A percentile compares a stretch with the other conserved stretches of the same genome.
phyloP scores from a whole-genome alignment of 2,329 filamentous ascomycete genomes.

The Aspergillus fischeri region DNA sequence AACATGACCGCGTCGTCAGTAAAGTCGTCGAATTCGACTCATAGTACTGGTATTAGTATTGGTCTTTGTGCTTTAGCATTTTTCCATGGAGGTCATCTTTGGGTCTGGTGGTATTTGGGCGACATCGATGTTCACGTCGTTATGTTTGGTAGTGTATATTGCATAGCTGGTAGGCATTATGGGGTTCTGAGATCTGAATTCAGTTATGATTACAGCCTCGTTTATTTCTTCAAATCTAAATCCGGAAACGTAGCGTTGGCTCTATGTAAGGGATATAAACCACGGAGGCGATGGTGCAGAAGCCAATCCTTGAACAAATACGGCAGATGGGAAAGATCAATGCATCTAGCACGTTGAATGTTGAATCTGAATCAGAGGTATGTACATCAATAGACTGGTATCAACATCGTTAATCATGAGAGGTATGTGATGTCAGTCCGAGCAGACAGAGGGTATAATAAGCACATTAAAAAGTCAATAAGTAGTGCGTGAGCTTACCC shows the following conservation, averaged over 20 bases:
- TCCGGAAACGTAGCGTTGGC: no score
- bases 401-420: background rate
- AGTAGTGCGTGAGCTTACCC: background rate
- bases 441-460: background rate
- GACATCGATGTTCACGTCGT: background rate
- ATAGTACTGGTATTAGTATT: constrained; percentile 12
- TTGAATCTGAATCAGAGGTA: background rate
- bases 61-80: background rate
- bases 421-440: background rate
- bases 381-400: background rate
- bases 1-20: constrained; percentile 25
- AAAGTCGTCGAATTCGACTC: constrained; percentile 39
- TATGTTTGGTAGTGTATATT: background rate
- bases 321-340: background rate
- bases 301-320: background rate
- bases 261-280: no score
- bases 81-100: background rate
- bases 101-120: background rate
- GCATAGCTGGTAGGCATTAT: background rate
- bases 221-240: no score
- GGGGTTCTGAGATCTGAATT: background rate
- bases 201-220: background rate
- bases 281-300: no score
- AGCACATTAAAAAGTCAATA: background rate
- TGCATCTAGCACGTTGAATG: constrained; percentile 1